Evolutionary conservation across 352 stramenopile species (phyloP).

Genomic region (Phytophthora lateralis): DNA sequence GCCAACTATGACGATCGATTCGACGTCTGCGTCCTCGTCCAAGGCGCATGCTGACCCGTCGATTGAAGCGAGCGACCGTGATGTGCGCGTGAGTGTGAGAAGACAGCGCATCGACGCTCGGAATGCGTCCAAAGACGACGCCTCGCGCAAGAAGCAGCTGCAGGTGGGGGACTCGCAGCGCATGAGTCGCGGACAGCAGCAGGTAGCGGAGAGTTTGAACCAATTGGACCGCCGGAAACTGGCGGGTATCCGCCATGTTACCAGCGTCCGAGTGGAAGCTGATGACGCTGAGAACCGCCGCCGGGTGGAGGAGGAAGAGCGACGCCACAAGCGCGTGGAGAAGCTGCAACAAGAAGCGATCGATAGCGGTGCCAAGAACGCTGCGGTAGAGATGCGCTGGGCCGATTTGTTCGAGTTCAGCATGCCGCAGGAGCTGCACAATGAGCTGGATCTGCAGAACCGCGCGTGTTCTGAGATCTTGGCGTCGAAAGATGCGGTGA

Average conservation of each 20-base stretch:
- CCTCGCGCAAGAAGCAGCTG: conserved; percentile 75
- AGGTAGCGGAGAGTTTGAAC: conserved; percentile 80
- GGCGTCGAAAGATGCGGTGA: conserved; percentile 88
- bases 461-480: conserved; percentile 90
- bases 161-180: conserved; percentile 63
- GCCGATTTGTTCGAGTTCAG: conserved; percentile 91
- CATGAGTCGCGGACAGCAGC: conserved; percentile 76
- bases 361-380: conserved; percentile 90
- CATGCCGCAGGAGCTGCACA: conserved; percentile 93
- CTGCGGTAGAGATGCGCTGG: conserved; percentile 94
- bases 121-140: conserved; percentile 82
- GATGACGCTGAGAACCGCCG: conserved; percentile 91
- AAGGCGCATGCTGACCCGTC: conserved; percentile 44
- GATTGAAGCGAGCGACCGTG: conserved; percentile 51
- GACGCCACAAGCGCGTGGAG: conserved; percentile 81
- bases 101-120: conserved; percentile 76
- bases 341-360: conserved; percentile 93
- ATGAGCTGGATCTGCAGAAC: conserved; percentile 90
- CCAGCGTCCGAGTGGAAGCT: conserved; percentile 88
- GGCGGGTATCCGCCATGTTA: conserved; percentile 89
- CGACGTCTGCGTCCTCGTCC: conserved; percentile 13
- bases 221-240: conserved; percentile 78
- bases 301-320: conserved; percentile 91
- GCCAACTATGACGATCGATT: conserved; percentile 19
- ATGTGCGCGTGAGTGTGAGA: conserved; percentile 66